Evolutionary conservation across 208 protist species (phyloP), one percentile per base, ranked within the genome.

Genomic region (Balamuthia mandrillaris): DNA sequence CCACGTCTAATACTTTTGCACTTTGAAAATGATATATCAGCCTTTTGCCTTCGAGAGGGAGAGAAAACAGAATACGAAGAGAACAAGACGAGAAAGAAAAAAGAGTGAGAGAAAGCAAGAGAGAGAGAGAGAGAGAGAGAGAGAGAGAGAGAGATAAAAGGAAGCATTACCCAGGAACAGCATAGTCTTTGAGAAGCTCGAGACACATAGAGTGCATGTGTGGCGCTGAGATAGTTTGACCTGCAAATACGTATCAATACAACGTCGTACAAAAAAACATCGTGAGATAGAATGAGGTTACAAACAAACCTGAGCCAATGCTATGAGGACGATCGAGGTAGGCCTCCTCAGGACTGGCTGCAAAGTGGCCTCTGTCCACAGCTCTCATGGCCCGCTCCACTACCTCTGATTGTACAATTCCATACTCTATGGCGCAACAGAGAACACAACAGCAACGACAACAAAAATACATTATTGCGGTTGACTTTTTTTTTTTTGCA

Each of bases 181-280:
- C 74, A 27, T 82, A 42, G 27, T 82, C 52, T 0, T 47, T 21
- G 10, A 94, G 60, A n/a, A 75, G 37, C 33, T 92, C 86, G 18
- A 94, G 70, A n/a, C 52, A 60, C 3, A 88, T 31, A 29, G 88
- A 91, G 52, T 94, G 91, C 90, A 94, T 94, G 70, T 94, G 91
- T 21, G 91, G 91, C 39, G 91, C 91, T 1, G 88, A 91, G 31
- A 94, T 92, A 0, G 91, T 94, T 18, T 84, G 86, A 42, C 66
- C 41, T 82, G 74, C 24, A n/a, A n/a, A n/a, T n/a, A n/a, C n/a
- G n/a, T n/a, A n/a, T n/a, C n/a, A 52, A 52, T n/a, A 10, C 18
- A 18, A 18, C 10, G 47, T 18, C 47, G 47, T 52, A 52, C 31
- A 27, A 21, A 2, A 7, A 37, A 3, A 63, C 56, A 31, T 27